A percentile compares a stretch with the other conserved stretches of the same genome.
phyloP scores from a whole-genome alignment of 306 rosid species.

The Sesbania bispinosa region DNA sequence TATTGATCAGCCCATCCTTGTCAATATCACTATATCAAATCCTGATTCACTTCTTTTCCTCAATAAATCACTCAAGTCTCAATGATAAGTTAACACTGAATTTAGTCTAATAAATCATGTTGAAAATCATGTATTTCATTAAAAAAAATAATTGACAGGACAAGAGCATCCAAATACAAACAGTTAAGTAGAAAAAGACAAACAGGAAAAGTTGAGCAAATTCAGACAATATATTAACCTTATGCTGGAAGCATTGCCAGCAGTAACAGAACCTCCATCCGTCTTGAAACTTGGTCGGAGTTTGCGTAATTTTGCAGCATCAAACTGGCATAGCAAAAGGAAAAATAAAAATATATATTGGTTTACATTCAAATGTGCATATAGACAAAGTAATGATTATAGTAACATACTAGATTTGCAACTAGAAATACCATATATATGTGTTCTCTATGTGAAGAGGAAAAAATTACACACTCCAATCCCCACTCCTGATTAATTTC shows the following conservation, averaged over 20 bases:
- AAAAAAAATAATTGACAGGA: background rate
- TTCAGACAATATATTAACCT: slow-evolving; percentile 48
- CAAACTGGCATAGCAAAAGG: slow-evolving; percentile 61
- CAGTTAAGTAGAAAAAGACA: background rate
- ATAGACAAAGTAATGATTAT: background rate
- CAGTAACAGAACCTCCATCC: slow-evolving; percentile 89
- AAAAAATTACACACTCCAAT: slow-evolving; percentile 4
- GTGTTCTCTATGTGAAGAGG: background rate
- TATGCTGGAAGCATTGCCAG: slow-evolving; percentile 99
- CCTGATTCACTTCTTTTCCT: background rate
- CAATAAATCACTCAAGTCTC: background rate
- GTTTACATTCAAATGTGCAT: background rate
- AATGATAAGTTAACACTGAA: background rate
- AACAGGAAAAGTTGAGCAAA: background rate
- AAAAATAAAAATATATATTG: slow-evolving; percentile 7
- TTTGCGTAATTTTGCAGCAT: slow-evolving; percentile 89
- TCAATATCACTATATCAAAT: background rate
- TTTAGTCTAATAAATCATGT: background rate
- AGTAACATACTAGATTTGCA: background rate
- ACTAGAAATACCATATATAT: background rate
- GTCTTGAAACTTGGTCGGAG: slow-evolving; percentile 98
- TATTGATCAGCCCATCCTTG: background rate
- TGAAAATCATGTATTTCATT: background rate
- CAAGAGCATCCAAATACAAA: slow-evolving; percentile 1
- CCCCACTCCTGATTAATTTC: background rate